Percentiles rank a stretch among this genome's conserved stretches.
These are phyloP conservation scores for Wickerhamiella shivajii DNA, from an alignment of 805 yeast genomes.

Conservation along the genomic window DNA sequence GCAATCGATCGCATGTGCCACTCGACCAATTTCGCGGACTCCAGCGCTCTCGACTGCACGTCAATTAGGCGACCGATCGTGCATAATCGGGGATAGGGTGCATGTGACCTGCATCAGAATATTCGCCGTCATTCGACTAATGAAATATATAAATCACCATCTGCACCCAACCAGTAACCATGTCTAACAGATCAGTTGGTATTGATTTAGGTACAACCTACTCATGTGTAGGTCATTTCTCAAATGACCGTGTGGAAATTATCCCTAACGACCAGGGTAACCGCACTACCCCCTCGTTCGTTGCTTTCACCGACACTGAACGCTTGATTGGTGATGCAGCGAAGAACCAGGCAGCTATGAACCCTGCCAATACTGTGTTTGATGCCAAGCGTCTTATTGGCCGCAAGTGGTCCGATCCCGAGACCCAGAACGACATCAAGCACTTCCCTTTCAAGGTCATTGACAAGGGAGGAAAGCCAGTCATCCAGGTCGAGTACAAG, in stretches of 20 bases:
- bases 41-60: too few relatives aligned
- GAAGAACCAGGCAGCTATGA: conserved; percentile 85
- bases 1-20: too few relatives aligned
- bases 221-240: conserved; percentile 88
- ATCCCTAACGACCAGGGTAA: conserved; percentile 94
- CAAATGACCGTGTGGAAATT: conserved; percentile 77
- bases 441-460: conserved; percentile 65
- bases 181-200: too few relatives aligned
- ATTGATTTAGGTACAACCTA: conserved; percentile 96
- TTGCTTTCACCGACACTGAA: conserved; percentile 83
- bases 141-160: too few relatives aligned
- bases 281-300: conserved; percentile 92
- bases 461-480: conserved; percentile 68
- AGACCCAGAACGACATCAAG: conserved; percentile 68
- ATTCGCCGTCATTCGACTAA: too few relatives aligned
- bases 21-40: too few relatives aligned
- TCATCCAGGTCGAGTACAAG: conserved; percentile 55
- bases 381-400: conserved; percentile 91
- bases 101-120: too few relatives aligned
- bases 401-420: conserved; percentile 57
- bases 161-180: too few relatives aligned
- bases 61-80: too few relatives aligned
- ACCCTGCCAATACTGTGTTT: conserved; percentile 73
- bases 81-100: too few relatives aligned
- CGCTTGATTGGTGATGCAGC: conserved; percentile 94